phyloP scores from a whole-genome alignment of 2,329 filamentous ascomycete species.

The Colletotrichum destructivum region DNA sequence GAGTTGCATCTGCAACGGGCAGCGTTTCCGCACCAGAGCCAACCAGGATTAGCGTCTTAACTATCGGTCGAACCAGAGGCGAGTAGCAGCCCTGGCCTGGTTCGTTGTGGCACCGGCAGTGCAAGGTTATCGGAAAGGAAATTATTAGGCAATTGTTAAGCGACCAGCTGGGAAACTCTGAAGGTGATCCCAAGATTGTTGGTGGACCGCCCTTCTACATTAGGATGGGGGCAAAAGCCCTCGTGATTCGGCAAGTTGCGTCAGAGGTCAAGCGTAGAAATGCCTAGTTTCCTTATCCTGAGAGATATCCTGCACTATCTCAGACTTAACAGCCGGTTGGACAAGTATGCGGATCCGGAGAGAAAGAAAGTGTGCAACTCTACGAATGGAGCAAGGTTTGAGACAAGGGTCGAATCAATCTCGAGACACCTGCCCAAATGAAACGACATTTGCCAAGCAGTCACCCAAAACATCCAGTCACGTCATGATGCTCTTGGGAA shows the following conservation, averaged over 20 bases:
- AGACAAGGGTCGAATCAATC: background rate
- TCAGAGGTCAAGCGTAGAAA: background rate
- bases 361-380: background rate
- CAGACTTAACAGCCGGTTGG: no score
- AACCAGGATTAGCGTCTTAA: slow-evolving; percentile 32
- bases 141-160: slow-evolving; percentile 21
- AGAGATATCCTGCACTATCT: no score
- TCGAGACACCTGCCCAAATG: background rate
- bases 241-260: background rate
- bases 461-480: background rate
- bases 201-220: slow-evolving; percentile 19
- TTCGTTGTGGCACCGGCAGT: slow-evolving; percentile 31
- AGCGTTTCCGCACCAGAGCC: slow-evolving; percentile 41
- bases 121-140: slow-evolving; percentile 36
- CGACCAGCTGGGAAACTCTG: slow-evolving; percentile 33
- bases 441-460: slow-evolving; percentile 11
- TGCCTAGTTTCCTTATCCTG: no score
- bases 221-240: slow-evolving; percentile 14
- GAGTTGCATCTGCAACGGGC: slow-evolving; percentile 39
- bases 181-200: slow-evolving; percentile 40
- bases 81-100: slow-evolving; percentile 4
- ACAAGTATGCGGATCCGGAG: background rate
- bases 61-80: slow-evolving; percentile 41
- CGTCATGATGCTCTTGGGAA: background rate
- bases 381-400: background rate